Evolutionary conservation across 768 basidiomycete genomes (phyloP), one percentile per base, ranked within the genome.

Genomic region (Rhodocollybia butyracea): DNA sequence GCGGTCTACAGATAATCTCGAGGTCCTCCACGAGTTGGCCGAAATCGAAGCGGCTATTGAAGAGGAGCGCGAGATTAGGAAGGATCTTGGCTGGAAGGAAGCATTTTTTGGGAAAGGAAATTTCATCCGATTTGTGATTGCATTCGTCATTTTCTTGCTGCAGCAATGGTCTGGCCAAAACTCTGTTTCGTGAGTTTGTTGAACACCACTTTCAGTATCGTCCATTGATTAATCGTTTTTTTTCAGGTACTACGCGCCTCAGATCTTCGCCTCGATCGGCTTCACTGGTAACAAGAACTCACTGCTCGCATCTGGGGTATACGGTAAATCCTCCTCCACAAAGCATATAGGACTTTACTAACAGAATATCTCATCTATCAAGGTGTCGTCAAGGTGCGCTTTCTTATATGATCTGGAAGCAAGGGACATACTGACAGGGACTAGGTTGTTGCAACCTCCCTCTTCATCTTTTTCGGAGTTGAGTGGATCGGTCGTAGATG

Each of bases 201-300:
- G 22, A 10, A 12, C 26, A 11, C 38, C 15, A 12, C n/a, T 46
- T n/a, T 31, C 29, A 30, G n/a, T 54, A 6, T 2, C 29, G 12
- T 7, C 38, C 24, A 15, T 38, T 51, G 11, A 51, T 32, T 32
- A 3, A 15, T 32, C 6, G 10, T 38, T 13, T 3, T 48, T 39
- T 3, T 51, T n/a, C 15, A 82, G 80, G 41, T 87, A 90, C 65
- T 89, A 90, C 57, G 84, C 86, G 1, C 85, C 88, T 8, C 84
- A 85, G 63, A 86, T 90, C 58, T 90, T 90, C 66, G 70, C 74
- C 11, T 82, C 87, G 19, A 89, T 91, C 59, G 89, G 89, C 21
- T 88, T 82, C 62, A 76, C 74, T 3, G 83, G 79, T 11, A 72
- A 74, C 1, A 77, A 73, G 52, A 82, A 80, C 62, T 82, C 84